A percentile compares a stretch with the other conserved stretches of the same genome.
Evolutionary conservation across 2,329 filamentous ascomycete species (phyloP).

Genomic region (Sclerotinia trifoliorum): DNA sequence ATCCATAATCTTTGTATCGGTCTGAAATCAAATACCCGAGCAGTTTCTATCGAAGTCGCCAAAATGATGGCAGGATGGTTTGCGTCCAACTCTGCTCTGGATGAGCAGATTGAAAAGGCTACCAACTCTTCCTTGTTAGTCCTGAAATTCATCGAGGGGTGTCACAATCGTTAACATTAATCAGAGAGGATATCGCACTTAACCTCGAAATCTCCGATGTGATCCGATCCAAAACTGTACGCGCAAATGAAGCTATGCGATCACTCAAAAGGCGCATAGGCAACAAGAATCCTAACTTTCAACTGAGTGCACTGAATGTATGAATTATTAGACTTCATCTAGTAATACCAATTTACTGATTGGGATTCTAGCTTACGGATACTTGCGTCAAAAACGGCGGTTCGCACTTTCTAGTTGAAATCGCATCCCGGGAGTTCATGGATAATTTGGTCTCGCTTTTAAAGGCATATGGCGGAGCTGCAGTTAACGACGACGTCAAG

Average conservation of each 20-base stretch:
- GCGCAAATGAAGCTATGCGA: constrained; percentile 97
- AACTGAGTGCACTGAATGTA: constrained; percentile 91
- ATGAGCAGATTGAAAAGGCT: constrained; percentile 95
- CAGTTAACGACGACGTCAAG: constrained; percentile 82
- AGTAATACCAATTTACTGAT: constrained; percentile 36
- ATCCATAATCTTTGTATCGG: background rate
- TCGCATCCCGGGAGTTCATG: constrained; percentile 97
- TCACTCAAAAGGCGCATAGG: constrained; percentile 91
- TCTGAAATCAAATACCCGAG: background rate
- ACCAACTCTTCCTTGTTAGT: constrained; percentile 83
- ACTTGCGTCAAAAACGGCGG: constrained; percentile 99
- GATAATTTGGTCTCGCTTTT: constrained; percentile 91
- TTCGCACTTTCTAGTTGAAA: constrained; percentile 89
- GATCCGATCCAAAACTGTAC: constrained; percentile 95
- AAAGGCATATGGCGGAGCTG: constrained; percentile 70
- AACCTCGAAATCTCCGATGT: constrained; percentile 98
- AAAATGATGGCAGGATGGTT: constrained; percentile 95
- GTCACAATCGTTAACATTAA: constrained; percentile 31
- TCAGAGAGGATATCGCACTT: constrained; percentile 89
- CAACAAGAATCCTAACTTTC: constrained; percentile 96
- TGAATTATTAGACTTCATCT: constrained; percentile 4
- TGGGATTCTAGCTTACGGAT: constrained; percentile 72
- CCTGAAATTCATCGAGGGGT: constrained; percentile 23
- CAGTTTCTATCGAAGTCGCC: constrained; percentile 12
- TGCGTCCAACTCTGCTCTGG: constrained; percentile 85